Conservation (phyloP, 305 asterid genomes). For the Nicotiana rustica region DNA sequence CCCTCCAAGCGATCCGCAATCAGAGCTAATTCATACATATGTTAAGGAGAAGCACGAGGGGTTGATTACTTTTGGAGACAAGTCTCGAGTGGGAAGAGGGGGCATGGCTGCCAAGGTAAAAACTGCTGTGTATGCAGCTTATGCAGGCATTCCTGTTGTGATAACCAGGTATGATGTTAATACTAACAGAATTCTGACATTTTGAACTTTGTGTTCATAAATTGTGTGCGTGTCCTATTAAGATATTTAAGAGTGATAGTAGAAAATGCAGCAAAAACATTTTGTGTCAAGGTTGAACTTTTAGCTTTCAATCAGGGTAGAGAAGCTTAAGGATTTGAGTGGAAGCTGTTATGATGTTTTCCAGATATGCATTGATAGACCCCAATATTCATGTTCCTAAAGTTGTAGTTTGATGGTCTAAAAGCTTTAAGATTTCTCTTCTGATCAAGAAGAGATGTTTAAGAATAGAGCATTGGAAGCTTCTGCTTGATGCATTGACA, state of each 20-base stretch:
- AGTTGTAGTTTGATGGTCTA: neutral
- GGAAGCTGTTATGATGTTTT: slow-evolving; percentile 17
- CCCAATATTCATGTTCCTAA: slow-evolving; percentile 25
- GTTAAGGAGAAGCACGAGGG: slow-evolving; percentile 82
- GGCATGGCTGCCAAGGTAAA: slow-evolving; percentile 99
- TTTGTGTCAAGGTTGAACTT: slow-evolving; percentile 1
- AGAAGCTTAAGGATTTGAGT: slow-evolving; percentile 16
- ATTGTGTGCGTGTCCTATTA: neutral
- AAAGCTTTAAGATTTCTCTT: slow-evolving; percentile 13
- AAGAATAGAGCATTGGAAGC: neutral
- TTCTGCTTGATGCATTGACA: slow-evolving; percentile 18
- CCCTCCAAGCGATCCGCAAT: slow-evolving; percentile 91
- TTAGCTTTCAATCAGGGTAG: slow-evolving; percentile 22
- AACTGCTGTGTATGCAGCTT: slow-evolving; percentile 96
- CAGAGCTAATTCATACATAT: slow-evolving; percentile 88
- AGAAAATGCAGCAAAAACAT: too few species aligned
- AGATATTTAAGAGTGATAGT: neutral
- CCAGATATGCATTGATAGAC: neutral
- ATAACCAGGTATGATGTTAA: slow-evolving; percentile 73
- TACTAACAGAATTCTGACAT: slow-evolving; percentile 5
- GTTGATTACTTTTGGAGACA: slow-evolving; percentile 90
- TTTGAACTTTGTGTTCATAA: slow-evolving; percentile 11
- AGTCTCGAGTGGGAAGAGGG: slow-evolving; percentile 98
- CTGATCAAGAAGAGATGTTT: slow-evolving; percentile 25
- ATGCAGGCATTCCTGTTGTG: slow-evolving; percentile 95